These are phyloP conservation scores for Bruguiera parviflora DNA, from an alignment of 345 rosid genomes.

Conservation along the genomic window DNA sequence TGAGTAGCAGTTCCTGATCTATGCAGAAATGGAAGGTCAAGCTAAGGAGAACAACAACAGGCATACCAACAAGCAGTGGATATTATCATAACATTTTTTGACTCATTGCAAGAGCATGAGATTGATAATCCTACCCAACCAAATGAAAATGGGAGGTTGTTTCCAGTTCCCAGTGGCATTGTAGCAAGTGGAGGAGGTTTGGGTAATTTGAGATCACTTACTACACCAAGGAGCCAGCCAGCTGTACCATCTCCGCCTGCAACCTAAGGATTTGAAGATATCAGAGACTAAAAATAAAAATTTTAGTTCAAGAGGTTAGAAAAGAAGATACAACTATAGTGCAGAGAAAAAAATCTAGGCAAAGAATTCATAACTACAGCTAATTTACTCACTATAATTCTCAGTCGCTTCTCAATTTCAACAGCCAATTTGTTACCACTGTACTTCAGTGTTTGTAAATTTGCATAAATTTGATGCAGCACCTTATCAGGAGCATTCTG, in stretches of 20 bases:
- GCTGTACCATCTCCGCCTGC: conserved; percentile 85
- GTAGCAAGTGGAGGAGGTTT: conserved; percentile 64
- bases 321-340: no score
- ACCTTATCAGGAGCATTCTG: conserved; percentile 52
- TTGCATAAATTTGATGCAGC: conserved; percentile 44
- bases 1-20: background rate
- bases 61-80: conserved; percentile 6
- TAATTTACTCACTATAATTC: conserved; percentile 55
- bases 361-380: background rate
- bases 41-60: background rate
- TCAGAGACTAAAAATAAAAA: conserved; percentile 7
- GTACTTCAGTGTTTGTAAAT: conserved; percentile 34
- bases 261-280: conserved; percentile 38
- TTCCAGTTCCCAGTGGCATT: conserved; percentile 73
- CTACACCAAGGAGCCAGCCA: conserved; percentile 71
- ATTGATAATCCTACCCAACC: conserved; percentile 52
- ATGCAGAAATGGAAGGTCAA: background rate
- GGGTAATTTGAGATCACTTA: conserved; percentile 68
- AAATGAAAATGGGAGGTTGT: conserved; percentile 71
- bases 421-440: conserved; percentile 51
- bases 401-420: conserved; percentile 44
- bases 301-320: no score
- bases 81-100: background rate
- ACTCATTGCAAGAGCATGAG: background rate
- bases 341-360: background rate